Base-by-base conservation (phyloP, 2,329 filamentous ascomycete genomes). In the Pseudovirgaria hyperparasitica region DNA sequence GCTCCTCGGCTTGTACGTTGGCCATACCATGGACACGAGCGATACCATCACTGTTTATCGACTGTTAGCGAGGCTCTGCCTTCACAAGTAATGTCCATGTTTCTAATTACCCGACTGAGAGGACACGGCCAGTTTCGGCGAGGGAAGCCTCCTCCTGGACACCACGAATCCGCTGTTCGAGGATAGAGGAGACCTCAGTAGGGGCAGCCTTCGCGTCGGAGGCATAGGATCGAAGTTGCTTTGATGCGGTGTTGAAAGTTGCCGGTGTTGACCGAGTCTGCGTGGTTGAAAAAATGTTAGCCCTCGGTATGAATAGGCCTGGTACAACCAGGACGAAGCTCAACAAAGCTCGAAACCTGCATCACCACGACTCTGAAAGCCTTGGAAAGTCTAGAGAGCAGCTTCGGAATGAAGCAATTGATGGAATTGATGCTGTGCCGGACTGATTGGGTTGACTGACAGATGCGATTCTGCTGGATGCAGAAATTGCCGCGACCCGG, bases 1-100 rank as follows among this genome's bases (percentile, higher is more conserved):
- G 81, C 74, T 98, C 90, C 70, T 98, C 90, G 52, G 90, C 87
- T 75, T 98, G 90, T 68, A 98, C 90, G 63, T 98, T 98, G 81
- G 76, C 82, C 84, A 98, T 86, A 60, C 90, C 90, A 67, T 98
- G 86, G 50, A 98, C 87, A 86, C 90, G 87, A 62, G 90, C 90
- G 59, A 98, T 98, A 92, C 90, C 90, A 71, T 98, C 90, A 90
- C 90, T 96, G 51, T 62, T 34, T 29, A 32, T 30, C 38, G 33
- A 30, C 37, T 38, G 46, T 58, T 39, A 58, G 53, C 38, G 35
- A 32, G 25, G 29, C 31, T 26, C 28, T 29, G 37, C 29, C 32
- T 33, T 31, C 34, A 28, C 32, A 39, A 45, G 35, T 38, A 34
- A 36, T 38, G 41, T 45, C 36, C 40, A 38, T 40, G 41, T 44